A percentile compares a stretch with the other conserved stretches of the same genome.
These are phyloP conservation scores for Striga hermonthica DNA, from an alignment of 305 asterid genomes.

Conservation along the genomic window DNA sequence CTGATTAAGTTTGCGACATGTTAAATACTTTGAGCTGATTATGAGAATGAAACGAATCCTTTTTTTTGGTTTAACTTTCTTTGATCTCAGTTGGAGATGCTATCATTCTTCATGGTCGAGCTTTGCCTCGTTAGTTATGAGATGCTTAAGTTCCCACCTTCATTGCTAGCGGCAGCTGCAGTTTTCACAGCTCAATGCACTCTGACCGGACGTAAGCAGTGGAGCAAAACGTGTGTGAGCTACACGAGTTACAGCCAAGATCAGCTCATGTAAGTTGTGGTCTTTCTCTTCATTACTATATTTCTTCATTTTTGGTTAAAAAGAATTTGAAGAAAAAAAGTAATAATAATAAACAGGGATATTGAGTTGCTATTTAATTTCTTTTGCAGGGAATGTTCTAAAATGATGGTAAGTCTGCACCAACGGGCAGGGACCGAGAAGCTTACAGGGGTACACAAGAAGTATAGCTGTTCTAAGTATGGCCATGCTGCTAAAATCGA, in stretches of 20 bases:
- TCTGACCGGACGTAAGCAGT: conserved; percentile 36
- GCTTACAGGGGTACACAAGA: conserved; percentile 60
- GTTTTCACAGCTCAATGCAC: conserved; percentile 56
- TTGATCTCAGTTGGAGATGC: conserved; percentile 50
- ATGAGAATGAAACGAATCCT: neutral
- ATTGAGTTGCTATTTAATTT: neutral
- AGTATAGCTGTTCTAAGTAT: conserved; percentile 59
- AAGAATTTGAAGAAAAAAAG: neutral
- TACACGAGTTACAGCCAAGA: conserved; percentile 47
- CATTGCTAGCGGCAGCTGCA: conserved; percentile 72
- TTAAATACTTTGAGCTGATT: neutral
- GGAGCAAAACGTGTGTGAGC: conserved; percentile 56
- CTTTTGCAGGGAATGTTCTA: conserved; percentile 67
- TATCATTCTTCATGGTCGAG: conserved; percentile 64
- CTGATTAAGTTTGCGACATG: neutral
- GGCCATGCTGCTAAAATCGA: conserved; percentile 55
- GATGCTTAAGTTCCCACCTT: conserved; percentile 69
- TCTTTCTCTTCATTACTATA: too few relatives aligned
- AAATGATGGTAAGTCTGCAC: conserved; percentile 62
- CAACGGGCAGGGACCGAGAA: conserved; percentile 56
- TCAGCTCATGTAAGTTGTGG: conserved; percentile 53
- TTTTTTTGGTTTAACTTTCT: neutral
- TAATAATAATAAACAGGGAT: too few relatives aligned
- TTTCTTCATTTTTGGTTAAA: neutral
- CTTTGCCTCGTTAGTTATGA: conserved; percentile 65